phyloP scores from a whole-genome alignment of 768 basidiomycete species.

The Hemileccinum rubropunctum region DNA sequence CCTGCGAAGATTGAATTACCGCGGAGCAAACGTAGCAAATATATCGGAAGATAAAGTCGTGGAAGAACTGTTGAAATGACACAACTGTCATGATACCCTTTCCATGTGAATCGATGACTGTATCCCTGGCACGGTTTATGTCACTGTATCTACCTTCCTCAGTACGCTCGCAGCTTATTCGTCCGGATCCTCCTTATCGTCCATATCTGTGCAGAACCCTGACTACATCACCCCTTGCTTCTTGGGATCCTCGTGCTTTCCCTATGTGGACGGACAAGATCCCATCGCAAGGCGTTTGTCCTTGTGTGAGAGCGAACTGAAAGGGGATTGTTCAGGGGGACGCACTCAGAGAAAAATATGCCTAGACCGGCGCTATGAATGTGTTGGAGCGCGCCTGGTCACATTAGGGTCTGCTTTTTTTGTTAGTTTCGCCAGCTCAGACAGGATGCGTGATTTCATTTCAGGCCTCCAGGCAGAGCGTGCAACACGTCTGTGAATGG shows the following conservation, averaged over 20 bases:
- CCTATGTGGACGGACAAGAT: conserved; percentile 5
- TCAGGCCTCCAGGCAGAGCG: not conserved
- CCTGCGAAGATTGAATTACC: conserved; percentile 85
- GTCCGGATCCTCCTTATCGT: conserved; percentile 15
- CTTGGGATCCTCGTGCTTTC: conserved; percentile 3
- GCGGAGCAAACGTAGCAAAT: conserved; percentile 75
- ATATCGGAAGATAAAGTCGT: conserved; percentile 82
- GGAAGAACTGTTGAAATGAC: conserved; percentile 76
- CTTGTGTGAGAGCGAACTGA: conserved; percentile 8
- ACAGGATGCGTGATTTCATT: conserved; percentile 1
- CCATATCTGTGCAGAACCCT: conserved; percentile 8
- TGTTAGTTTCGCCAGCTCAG: not conserved
- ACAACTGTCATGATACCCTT: conserved; percentile 24
- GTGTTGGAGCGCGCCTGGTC: not conserved
- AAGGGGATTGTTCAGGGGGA: not conserved
- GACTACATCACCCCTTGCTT: not conserved
- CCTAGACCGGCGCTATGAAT: too few species aligned
- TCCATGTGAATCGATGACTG: conserved; percentile 23
- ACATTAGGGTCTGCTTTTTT: not conserved
- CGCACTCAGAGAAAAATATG: too few species aligned
- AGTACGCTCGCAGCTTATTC: conserved; percentile 13
- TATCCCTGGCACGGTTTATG: conserved; percentile 24
- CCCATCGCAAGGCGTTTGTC: conserved; percentile 3
- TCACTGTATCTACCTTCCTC: conserved; percentile 24
- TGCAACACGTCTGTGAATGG: conserved; percentile 4